These are phyloP conservation scores for Penicillium sp. DNA, from an alignment of 2,329 filamentous ascomycete species.

Conservation along the genomic window DNA sequence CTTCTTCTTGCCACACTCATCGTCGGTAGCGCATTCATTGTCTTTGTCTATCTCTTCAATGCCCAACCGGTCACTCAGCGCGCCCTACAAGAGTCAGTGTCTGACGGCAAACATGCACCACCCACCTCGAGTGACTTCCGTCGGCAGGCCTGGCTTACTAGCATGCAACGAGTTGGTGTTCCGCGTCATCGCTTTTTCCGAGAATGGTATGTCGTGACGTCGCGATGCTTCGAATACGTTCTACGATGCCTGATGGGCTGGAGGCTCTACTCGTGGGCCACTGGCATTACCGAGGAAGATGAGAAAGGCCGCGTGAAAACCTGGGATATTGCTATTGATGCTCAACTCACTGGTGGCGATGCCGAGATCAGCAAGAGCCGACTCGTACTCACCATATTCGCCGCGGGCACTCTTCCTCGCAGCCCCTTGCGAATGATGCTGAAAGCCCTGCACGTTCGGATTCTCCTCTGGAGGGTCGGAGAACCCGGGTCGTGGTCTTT, in stretches of 20 bases:
- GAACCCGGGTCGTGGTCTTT: constrained; percentile 64
- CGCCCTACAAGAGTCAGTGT: constrained; percentile 37
- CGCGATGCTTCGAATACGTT: constrained; percentile 80
- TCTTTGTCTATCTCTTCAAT: constrained; percentile 56
- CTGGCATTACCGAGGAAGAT: constrained; percentile 77
- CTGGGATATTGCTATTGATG: constrained; percentile 90
- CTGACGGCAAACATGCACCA: constrained; percentile 35
- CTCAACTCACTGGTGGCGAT: constrained; percentile 87
- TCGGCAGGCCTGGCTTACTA: constrained; percentile 86
- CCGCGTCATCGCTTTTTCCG: constrained; percentile 82
- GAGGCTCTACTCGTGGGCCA: constrained; percentile 72
- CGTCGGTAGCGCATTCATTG: constrained; percentile 55
- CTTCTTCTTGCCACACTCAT: constrained; percentile 53
- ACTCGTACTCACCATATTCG: constrained; percentile 79
- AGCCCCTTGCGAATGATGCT: constrained; percentile 83
- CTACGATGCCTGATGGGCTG: constrained; percentile 73
- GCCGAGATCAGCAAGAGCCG: constrained; percentile 84
- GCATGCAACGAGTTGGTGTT: constrained; percentile 88
- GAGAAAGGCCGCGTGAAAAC: constrained; percentile 84
- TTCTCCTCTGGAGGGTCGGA: constrained; percentile 77
- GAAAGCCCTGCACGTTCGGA: constrained; percentile 85
- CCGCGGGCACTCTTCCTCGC: constrained; percentile 79
- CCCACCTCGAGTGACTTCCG: constrained; percentile 82
- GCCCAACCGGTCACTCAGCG: constrained; percentile 56
- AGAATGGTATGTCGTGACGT: constrained; percentile 73